phyloP scores from a whole-genome alignment of 768 basidiomycete species.

The Lentinula sp. region DNA sequence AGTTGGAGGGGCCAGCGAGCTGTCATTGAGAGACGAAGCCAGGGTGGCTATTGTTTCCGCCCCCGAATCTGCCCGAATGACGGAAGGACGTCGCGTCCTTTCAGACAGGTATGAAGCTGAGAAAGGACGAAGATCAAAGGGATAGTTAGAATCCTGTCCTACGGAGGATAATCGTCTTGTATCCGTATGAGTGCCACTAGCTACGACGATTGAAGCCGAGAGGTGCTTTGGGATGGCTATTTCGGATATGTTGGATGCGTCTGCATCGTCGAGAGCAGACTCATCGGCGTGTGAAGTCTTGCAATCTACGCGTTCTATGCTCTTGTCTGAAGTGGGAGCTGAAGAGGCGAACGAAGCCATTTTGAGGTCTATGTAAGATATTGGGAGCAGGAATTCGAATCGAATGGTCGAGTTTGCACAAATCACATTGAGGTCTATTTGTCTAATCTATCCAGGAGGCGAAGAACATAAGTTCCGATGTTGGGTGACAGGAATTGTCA shows the following conservation, averaged over 20 bases:
- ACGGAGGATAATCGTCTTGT: background rate
- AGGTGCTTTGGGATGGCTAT: background rate
- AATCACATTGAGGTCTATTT: background rate
- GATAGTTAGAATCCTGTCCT: background rate
- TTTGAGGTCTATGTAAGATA: background rate
- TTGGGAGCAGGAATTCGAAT: background rate
- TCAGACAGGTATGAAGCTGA: background rate
- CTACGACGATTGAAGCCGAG: background rate
- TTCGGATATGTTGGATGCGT: background rate
- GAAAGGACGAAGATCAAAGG: background rate
- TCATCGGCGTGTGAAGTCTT: background rate
- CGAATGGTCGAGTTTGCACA: background rate
- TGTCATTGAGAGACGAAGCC: background rate
- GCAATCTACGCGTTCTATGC: background rate
- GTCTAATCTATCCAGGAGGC: background rate
- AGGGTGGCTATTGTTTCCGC: background rate
- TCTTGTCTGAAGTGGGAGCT: background rate
- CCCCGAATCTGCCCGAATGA: background rate
- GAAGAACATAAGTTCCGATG: background rate
- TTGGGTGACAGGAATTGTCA: background rate
- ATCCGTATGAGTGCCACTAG: background rate
- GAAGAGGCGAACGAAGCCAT: background rate
- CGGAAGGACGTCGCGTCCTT: background rate
- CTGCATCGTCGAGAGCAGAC: background rate
- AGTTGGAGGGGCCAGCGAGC: background rate